Percentiles rank a stretch among this genome's conserved stretches.
Evolutionary conservation across 805 yeast genomes (phyloP).

Genomic region (Tetrapisispora pingtungensis): DNA sequence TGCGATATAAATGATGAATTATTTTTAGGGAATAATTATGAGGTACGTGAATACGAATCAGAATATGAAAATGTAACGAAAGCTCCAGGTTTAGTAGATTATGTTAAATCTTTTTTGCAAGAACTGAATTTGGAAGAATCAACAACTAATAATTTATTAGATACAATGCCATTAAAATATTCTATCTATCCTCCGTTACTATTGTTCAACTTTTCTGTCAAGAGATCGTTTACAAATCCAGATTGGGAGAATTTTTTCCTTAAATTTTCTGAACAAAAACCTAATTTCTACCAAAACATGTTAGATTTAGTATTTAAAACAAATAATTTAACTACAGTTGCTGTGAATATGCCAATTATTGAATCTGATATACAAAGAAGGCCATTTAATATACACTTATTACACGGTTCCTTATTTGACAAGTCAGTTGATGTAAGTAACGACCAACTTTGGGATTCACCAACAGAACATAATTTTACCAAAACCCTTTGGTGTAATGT

Average conservation of each 20-base stretch:
- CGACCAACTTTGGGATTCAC: conserved; percentile 23
- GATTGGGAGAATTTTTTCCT: conserved; percentile 27
- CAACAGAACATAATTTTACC: conserved; percentile 36
- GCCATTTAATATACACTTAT: conserved; percentile 50
- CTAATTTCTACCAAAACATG: conserved; percentile 16
- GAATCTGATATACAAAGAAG: conserved; percentile 48
- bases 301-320: conserved; percentile 12
- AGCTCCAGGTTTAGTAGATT: neutral
- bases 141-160: conserved; percentile 6
- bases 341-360: conserved; percentile 59
- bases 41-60: conserved; percentile 6
- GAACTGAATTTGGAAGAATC: neutral
- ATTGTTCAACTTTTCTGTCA: conserved; percentile 39
- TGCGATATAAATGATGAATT: conserved; percentile 4
- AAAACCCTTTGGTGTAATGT: conserved; percentile 62
- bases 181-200: conserved; percentile 60
- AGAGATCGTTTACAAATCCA: conserved; percentile 33
- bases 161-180: conserved; percentile 35
- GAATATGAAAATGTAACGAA: neutral
- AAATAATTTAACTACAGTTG: conserved; percentile 44
- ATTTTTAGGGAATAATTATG: neutral
- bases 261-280: conserved; percentile 3
- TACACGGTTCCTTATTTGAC: conserved; percentile 60
- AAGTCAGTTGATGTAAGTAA: conserved; percentile 23
- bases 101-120: neutral